phyloP scores from a whole-genome alignment of 1,284 basidiomycete genomes.

The Ustilago lituana region DNA sequence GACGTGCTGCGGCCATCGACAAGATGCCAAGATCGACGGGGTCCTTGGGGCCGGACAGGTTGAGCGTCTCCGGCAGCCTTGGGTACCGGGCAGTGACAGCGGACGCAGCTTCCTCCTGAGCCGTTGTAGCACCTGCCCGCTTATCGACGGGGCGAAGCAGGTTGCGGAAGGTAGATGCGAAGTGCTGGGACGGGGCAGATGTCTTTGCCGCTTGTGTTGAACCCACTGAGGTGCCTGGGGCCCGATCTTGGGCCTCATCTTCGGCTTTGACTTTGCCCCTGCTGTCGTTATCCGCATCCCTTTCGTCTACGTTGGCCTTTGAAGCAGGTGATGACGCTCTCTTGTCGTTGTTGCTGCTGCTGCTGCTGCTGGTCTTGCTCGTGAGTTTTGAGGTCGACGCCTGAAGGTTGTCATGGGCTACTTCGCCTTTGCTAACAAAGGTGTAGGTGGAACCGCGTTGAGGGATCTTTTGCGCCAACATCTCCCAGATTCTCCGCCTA shows the following conservation, averaged over 20 bases:
- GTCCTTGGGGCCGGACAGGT: conserved; percentile 31
- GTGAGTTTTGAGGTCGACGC: conserved; percentile 20
- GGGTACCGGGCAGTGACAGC: conserved; percentile 36
- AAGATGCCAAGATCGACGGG: conserved; percentile 41
- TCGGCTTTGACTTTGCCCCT: conserved; percentile 7
- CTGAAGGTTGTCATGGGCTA: conserved; percentile 40
- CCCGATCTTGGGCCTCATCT: background rate
- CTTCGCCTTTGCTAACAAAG: conserved; percentile 48
- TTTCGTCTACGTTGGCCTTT: background rate
- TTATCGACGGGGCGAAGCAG: conserved; percentile 43
- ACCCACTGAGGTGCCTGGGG: background rate
- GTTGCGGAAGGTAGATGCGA: conserved; percentile 40
- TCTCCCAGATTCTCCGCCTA: conserved; percentile 45
- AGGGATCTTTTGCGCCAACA: conserved; percentile 44
- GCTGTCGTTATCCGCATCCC: background rate
- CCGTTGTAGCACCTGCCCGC: conserved; percentile 19
- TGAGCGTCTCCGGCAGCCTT: conserved; percentile 29
- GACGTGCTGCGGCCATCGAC: conserved; percentile 29
- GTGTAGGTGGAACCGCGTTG: conserved; percentile 50
- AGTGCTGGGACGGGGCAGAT: conserved; percentile 29
- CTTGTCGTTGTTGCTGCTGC: conserved; percentile 1
- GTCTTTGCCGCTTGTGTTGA: conserved; percentile 9
- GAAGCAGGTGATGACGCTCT: conserved; percentile 1
- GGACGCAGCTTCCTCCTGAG: conserved; percentile 26
- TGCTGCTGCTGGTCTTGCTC: background rate